Base-by-base conservation (phyloP, 2,329 filamentous ascomycete species). In the Botrytis hyacinthi region DNA sequence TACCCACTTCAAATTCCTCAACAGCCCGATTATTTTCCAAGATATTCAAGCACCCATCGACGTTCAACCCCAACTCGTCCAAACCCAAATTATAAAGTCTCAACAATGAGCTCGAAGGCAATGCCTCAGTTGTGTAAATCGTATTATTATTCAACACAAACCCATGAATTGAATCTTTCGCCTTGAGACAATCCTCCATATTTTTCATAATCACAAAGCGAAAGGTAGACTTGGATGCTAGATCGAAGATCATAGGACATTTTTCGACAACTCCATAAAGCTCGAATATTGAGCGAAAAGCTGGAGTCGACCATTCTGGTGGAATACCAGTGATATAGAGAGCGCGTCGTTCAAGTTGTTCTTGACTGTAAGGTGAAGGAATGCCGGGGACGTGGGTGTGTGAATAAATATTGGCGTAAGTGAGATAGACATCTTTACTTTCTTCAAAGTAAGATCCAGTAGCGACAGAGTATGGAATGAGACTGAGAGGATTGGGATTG, bases 161-260 rank as follows among this genome's bases (percentile, higher is more conserved):
- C 1, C 75, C 75, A 71, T 78, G 74, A 20, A 78, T 26, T 3
- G 46, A 29, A 37, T 71, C 65, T 61, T 72, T 61, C n/a, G 74
- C 74, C 16, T 40, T 63, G n/a, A 72, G 57, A 29, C 76, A 75
- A 29, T 77, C 76, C 26, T 76, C 75, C n/a, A 40, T 48, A 22
- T 73, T 75, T 7, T 59, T 51, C 76, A 79, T 76, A 26, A 80
- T 65, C 26, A 78, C 71, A 76, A 78, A 80, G 42, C 78, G 76
- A 61, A 79, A 80, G 1, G 76, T 77, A 20, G 73, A 54, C 29
- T 71, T 61, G 18, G 74, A 75, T 18, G 46, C 67, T 9, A 75
- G 40, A 57, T 77, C 76, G 35, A 78, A 76, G 14, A 80, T 62
- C 1, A 63, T 65, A 1, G 78, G 75, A 40, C 65, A 73, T 44